Conservation (phyloP, 2,329 filamentous ascomycete genomes). For the Chaetothyriales sp. region DNA sequence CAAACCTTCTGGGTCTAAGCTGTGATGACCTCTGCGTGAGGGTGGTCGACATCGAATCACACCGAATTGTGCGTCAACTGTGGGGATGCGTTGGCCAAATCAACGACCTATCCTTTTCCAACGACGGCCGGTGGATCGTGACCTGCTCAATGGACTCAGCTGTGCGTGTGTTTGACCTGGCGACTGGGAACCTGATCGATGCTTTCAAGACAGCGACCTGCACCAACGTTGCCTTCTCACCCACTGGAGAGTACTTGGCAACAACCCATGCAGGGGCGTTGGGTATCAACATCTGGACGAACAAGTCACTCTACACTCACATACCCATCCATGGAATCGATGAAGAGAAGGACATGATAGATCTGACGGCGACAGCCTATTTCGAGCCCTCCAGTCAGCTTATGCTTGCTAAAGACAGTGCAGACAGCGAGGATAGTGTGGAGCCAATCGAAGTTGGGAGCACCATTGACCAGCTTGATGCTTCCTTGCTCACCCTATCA, state of each 20-base stretch:
- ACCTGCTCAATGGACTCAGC: slow-evolving; percentile 68
- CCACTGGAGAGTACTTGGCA: slow-evolving; percentile 85
- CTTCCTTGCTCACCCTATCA: slow-evolving; percentile 74
- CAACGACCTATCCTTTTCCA: slow-evolving; percentile 77
- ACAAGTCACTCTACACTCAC: slow-evolving; percentile 78
- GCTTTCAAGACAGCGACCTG: slow-evolving; percentile 70
- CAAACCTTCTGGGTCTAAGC: slow-evolving; percentile 71
- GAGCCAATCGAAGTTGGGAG: slow-evolving; percentile 32
- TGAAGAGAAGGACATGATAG: slow-evolving; percentile 55
- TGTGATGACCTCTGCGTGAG: slow-evolving; percentile 82
- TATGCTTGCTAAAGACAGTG: slow-evolving; percentile 47
- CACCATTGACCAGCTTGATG: slow-evolving; percentile 58
- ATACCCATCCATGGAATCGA: slow-evolving; percentile 73
- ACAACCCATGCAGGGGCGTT: slow-evolving; percentile 68
- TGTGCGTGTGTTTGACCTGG: slow-evolving; percentile 83
- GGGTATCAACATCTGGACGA: slow-evolving; percentile 92
- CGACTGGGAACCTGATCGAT: slow-evolving; percentile 89
- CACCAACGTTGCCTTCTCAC: slow-evolving; percentile 73
- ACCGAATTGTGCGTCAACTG: slow-evolving; percentile 80
- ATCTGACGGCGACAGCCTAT: slow-evolving; percentile 44
- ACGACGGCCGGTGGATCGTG: slow-evolving; percentile 84
- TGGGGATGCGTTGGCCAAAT: slow-evolving; percentile 63
- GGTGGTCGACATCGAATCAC: slow-evolving; percentile 78
- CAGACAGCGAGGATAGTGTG: slow-evolving; percentile 32
- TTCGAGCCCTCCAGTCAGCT: slow-evolving; percentile 61